These are phyloP conservation scores for Neurospora sublineolata DNA, from an alignment of 495 filamentous ascomycete genomes.

Conservation along the genomic window DNA sequence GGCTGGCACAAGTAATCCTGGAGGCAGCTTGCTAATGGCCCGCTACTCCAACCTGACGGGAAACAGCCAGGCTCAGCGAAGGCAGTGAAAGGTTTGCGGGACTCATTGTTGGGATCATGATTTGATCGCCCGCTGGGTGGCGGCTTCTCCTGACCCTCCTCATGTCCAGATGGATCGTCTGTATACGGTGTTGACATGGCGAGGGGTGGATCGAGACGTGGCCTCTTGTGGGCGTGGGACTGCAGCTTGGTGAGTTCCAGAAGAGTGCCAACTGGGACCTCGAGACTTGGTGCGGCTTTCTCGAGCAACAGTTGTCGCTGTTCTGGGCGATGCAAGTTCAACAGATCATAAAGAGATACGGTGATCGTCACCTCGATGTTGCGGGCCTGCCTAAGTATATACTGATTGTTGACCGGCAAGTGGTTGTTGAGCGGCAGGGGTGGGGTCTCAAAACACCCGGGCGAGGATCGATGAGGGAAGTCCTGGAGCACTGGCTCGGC, in stretches of 20 bases:
- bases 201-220: slow-evolving; percentile 23
- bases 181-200: slow-evolving; percentile 17
- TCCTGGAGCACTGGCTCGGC: slow-evolving; percentile 28
- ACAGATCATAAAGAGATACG: slow-evolving; percentile 16
- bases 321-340: slow-evolving; percentile 20
- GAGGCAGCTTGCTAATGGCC: slow-evolving; percentile 29
- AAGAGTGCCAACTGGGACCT: slow-evolving; percentile 4
- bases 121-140: slow-evolving; percentile 14
- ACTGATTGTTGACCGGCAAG: slow-evolving; percentile 17
- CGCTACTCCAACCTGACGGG: slow-evolving; percentile 20
- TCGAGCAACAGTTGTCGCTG: slow-evolving; percentile 25
- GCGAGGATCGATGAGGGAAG: slow-evolving; percentile 15
- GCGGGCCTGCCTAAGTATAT: slow-evolving; percentile 29
- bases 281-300: slow-evolving; percentile 22
- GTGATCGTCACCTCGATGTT: slow-evolving; percentile 16
- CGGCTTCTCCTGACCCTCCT: slow-evolving; percentile 27
- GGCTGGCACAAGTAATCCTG: slow-evolving; percentile 29
- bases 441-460: slow-evolving; percentile 15
- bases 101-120: slow-evolving; percentile 12
- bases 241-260: slow-evolving; percentile 10
- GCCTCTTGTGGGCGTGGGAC: slow-evolving; percentile 22
- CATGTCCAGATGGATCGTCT: slow-evolving; percentile 5
- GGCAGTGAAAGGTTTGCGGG: slow-evolving; percentile 11
- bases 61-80: slow-evolving; percentile 8
- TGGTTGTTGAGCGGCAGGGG: slow-evolving; percentile 14